Evolutionary conservation across 2,329 filamentous ascomycete species (phyloP), one percentile per base, ranked within the genome.

Genomic region (Pseudocercospora macadamiae): DNA sequence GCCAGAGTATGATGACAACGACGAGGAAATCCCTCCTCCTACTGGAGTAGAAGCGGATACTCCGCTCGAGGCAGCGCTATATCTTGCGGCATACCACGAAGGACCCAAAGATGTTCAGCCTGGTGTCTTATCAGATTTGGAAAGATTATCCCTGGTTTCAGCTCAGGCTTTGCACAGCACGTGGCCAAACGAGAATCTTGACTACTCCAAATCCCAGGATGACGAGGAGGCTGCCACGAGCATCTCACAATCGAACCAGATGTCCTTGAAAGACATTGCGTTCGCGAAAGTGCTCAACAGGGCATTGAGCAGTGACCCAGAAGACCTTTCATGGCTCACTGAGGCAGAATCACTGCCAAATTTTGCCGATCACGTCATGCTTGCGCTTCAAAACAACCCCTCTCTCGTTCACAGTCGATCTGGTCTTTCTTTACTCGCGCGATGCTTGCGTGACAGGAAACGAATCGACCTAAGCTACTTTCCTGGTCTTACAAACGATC

Each of bases 401-500:
- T 18, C 7, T 9, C 8, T 37, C 3, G 30, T 54, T 23, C 12
- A 18, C 19, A 37, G 19, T 8, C 21, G 49, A n/a, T 42, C 39
- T 25, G 55, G 51, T 8, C 18, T 58, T 4, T 19, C 37, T 3
- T 44, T 59, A 1, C 25, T 59, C 23, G 16, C 8, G 10, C 26
- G 25, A 9, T 19, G 28, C 16, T 42, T 49, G 16, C 30, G 16
- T 2, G 30, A 26, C 4, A 28, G 34, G 4, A 7, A 34, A 8
- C 9, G 55, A n/a, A 32, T 42, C 25, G 56, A 55, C 36, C 51
- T 59, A 18, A 49, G 37, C 12, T 4, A 14, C 10, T 59, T 59
- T 12, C 9, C 5, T 21, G 39, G 16, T 2, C 9, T 59, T 9
- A 55, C n/a, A 12, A 19, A 42, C 21, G 23, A 51, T 16, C 18